phyloP scores from a whole-genome alignment of 1,284 basidiomycete species.

The Schizopora paradoxa region DNA sequence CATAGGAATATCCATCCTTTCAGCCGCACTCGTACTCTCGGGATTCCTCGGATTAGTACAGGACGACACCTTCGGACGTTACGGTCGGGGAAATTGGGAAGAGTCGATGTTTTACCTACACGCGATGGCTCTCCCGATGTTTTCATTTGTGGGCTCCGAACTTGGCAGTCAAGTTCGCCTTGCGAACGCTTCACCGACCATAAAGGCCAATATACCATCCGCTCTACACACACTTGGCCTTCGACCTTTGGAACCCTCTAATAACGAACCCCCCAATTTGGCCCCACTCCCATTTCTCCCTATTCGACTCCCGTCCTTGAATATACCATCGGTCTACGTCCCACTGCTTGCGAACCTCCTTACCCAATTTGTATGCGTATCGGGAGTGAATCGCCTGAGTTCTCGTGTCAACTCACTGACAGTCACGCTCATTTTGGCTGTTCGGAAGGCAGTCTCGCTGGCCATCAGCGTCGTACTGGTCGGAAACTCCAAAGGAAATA shows the following conservation, averaged over 20 bases:
- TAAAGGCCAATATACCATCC: conserved; percentile 18
- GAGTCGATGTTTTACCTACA: conserved; percentile 91
- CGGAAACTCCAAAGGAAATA: conserved; percentile 27
- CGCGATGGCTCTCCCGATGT: conserved; percentile 70
- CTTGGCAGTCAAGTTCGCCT: conserved; percentile 45
- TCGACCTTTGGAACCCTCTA: conserved; percentile 31
- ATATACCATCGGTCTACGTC: conserved; percentile 59
- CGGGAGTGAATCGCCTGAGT: conserved; percentile 86
- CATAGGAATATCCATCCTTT: conserved; percentile 70
- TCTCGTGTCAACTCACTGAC: conserved; percentile 73
- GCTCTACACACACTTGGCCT: conserved; percentile 23
- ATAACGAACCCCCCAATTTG: conserved; percentile 33
- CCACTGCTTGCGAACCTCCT: conserved; percentile 74
- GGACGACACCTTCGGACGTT: conserved; percentile 72
- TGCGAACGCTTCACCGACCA: conserved; percentile 41
- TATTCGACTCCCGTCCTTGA: conserved; percentile 21
- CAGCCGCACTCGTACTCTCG: conserved; percentile 73
- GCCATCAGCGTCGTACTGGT: conserved; percentile 63
- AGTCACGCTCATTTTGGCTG: conserved; percentile 84
- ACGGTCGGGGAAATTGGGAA: conserved; percentile 66
- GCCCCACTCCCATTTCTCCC: conserved; percentile 17
- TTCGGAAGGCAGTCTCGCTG: conserved; percentile 85
- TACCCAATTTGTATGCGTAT: conserved; percentile 86
- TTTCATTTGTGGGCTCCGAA: conserved; percentile 50
- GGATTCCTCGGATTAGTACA: conserved; percentile 84